Evolutionary conservation across 495 filamentous ascomycete species (phyloP).

Genomic region (Pseudevernia furfuracea): DNA sequence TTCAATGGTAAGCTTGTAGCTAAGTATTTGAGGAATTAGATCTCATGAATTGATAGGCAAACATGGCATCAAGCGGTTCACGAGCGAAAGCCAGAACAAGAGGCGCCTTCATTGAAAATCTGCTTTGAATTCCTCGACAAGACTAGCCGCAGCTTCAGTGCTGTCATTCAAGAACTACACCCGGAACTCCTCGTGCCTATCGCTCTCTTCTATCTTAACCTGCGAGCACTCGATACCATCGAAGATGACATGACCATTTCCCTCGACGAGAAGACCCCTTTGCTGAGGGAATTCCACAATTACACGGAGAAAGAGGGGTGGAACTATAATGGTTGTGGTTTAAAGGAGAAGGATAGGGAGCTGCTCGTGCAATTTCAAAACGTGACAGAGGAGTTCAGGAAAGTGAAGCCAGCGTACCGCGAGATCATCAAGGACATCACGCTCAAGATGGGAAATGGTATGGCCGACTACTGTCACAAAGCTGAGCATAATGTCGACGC

Average conservation of each 20-base stretch:
- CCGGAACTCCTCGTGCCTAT: constrained; percentile 87
- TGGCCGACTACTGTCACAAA: constrained; percentile 89
- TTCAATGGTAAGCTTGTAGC: constrained; percentile 70
- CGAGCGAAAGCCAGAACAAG: constrained; percentile 66
- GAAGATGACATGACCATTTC: constrained; percentile 97
- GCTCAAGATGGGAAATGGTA: constrained; percentile 92
- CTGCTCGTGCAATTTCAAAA: constrained; percentile 85
- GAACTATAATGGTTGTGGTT: constrained; percentile 78
- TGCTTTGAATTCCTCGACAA: constrained; percentile 82
- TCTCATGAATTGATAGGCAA: constrained; percentile 54
- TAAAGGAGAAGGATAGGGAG: constrained; percentile 88
- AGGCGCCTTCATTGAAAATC: constrained; percentile 59
- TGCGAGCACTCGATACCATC: constrained; percentile 89
- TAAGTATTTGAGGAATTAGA: not conserved
- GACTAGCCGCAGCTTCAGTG: constrained; percentile 87
- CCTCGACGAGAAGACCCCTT: constrained; percentile 70
- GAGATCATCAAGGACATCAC: constrained; percentile 91
- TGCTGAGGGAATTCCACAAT: constrained; percentile 73
- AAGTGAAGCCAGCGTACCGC: constrained; percentile 77
- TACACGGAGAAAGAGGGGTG: constrained; percentile 76
- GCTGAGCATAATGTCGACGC: constrained; percentile 68
- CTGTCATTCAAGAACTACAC: constrained; percentile 92
- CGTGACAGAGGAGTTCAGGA: constrained; percentile 79
- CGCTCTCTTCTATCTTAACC: constrained; percentile 84
- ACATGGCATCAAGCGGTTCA: constrained; percentile 93